Conservation (phyloP, 2,329 filamentous ascomycete genomes). For the Diaporthe amygdali region DNA sequence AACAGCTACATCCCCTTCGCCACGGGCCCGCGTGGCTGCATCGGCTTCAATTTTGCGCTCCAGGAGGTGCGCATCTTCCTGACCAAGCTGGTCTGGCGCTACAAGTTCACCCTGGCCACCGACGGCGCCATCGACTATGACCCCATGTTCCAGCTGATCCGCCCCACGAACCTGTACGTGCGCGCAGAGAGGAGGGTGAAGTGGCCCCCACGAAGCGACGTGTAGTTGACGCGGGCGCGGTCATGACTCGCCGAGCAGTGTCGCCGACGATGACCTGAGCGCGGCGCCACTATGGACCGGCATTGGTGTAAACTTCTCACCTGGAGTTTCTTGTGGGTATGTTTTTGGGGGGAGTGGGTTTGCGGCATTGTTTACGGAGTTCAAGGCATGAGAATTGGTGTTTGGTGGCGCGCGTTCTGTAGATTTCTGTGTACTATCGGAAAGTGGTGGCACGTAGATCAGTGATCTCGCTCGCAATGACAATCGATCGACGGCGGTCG, state of each 20-base stretch:
- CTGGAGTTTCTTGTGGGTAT: neutral
- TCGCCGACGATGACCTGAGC: neutral
- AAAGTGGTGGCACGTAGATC: neutral
- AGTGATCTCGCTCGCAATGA: neutral
- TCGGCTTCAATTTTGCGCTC: slow-evolving; percentile 69
- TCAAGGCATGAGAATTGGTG: neutral
- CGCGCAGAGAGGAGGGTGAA: slow-evolving; percentile 52
- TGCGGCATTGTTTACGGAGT: neutral
- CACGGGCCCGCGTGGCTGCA: slow-evolving; percentile 60
- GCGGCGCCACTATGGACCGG: neutral
- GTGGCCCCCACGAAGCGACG: slow-evolving; percentile 45
- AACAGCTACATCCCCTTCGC: slow-evolving; percentile 65
- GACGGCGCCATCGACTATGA: slow-evolving; percentile 61
- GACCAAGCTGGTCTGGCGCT: slow-evolving; percentile 62
- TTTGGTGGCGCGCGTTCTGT: neutral
- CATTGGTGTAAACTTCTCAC: neutral
- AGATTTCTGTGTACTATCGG: neutral
- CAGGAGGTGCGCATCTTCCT: slow-evolving; percentile 65
- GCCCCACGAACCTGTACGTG: slow-evolving; percentile 60
- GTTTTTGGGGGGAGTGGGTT: neutral
- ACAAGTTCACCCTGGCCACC: slow-evolving; percentile 58
- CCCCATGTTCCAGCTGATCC: slow-evolving; percentile 63
- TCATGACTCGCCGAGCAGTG: neutral
- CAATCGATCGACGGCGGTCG: neutral
- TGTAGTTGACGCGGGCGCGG: neutral